These are phyloP conservation scores for Fusarium papillatum DNA, from an alignment of 2,329 filamentous ascomycete genomes.

Conservation along the genomic window DNA sequence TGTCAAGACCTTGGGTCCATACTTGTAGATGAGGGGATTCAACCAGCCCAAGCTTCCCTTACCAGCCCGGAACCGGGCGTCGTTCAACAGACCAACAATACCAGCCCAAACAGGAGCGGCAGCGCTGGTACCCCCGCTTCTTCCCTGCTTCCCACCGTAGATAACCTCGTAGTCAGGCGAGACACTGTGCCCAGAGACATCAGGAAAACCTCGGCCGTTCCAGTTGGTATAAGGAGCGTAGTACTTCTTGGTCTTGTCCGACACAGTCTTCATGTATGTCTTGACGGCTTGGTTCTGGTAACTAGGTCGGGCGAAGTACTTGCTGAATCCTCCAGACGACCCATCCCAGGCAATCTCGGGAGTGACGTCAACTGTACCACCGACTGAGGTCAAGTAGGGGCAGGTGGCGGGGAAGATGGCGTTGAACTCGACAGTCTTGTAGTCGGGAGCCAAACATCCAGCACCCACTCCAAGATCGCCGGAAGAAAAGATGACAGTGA, in stretches of 20 bases:
- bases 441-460: background rate
- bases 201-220: background rate
- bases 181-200: background rate
- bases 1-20: background rate
- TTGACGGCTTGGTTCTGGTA: background rate
- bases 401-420: background rate
- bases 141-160: background rate
- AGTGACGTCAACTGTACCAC: background rate
- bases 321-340: background rate
- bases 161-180: background rate
- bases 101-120: background rate
- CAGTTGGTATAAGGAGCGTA: background rate
- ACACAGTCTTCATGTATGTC: background rate
- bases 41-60: background rate
- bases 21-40: background rate
- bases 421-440: background rate
- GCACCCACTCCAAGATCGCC: background rate
- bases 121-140: background rate
- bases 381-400: background rate
- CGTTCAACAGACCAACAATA: background rate
- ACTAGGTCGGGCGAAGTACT: background rate
- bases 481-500: background rate
- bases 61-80: background rate
- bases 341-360: background rate
- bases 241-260: background rate